Evolutionary conservation across 192 early-diverging fungal species (phyloP), one percentile per base, ranked within the genome.

Genomic region (Coemansia aciculifera): DNA sequence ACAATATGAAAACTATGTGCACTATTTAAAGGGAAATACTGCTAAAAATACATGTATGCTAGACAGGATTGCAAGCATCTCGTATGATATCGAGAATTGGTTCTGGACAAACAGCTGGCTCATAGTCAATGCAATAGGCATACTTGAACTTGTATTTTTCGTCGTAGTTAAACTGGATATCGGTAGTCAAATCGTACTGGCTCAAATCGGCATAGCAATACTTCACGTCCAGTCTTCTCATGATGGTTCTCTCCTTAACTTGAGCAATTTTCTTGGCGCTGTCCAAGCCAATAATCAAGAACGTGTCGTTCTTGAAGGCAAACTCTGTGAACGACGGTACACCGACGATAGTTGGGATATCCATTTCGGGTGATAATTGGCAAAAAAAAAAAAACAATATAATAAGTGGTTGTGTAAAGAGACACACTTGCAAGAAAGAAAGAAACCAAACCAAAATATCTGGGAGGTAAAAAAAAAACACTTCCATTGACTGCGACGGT

Each of bases 161-260:
- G 15, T 57, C 54, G 1, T 15, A 32, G 5, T 0, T 57, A 15
- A 57, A 34, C 54, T 17, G 11, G 6, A n/a, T n/a, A 10, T 57
- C 29, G 4, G 29, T 57, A 0, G 29, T 32, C 29, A 57, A n/a
- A 17, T 57, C 54, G 15, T 57, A 57, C 29, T 34, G 12, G 13
- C 54, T 57, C 27, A 57, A 57, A 31, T 57, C 54, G 1, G 54
- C 29, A 57, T 32, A 57, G 29, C 29, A 57, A 17, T 57, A 57
- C 15, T 29, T 34, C 6, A 34, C 15, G 32, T 7, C 17, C 23
- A 57, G 29, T 17, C 54, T 57, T 31, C 7, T 57, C 54, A 57
- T 57, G 11, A 57, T 57, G 6, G 54, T n/a, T 32, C 52, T 31
- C 12, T 31, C 6, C 5, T 57, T 32, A 3, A 34, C 29, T 9